These are phyloP conservation scores for Cercis canadensis DNA, from an alignment of 306 rosid genomes.

Conservation along the genomic window DNA sequence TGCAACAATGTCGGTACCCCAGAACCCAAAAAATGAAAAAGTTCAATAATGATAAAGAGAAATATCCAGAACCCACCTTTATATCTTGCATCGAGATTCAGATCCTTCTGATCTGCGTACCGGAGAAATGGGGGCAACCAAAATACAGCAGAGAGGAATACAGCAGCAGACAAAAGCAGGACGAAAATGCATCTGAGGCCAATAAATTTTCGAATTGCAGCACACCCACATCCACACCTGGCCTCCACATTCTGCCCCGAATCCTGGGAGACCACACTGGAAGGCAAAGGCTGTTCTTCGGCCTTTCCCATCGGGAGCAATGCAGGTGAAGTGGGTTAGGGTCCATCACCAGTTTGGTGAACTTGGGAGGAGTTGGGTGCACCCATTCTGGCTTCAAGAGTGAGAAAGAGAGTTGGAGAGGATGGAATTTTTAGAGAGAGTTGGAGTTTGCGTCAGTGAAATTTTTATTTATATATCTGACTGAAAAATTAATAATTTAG, in stretches of 20 bases:
- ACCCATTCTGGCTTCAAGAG: slow-evolving; percentile 49
- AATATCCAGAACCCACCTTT: slow-evolving; percentile 54
- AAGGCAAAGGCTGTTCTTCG: slow-evolving; percentile 58
- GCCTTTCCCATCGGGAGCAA: slow-evolving; percentile 78
- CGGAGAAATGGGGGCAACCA: slow-evolving; percentile 83
- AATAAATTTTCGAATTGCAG: slow-evolving; percentile 53
- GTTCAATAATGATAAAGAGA: not conserved
- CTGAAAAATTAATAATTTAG: slow-evolving; percentile 41
- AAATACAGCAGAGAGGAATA: slow-evolving; percentile 80
- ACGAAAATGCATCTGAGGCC: slow-evolving; percentile 75
- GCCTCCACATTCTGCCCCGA: slow-evolving; percentile 50
- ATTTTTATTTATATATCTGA: not conserved
- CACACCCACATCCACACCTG: slow-evolving; percentile 53
- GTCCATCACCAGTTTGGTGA: slow-evolving; percentile 47
- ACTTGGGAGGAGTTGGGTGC: slow-evolving; percentile 35
- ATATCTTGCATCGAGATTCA: slow-evolving; percentile 53
- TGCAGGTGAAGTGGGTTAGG: slow-evolving; percentile 53
- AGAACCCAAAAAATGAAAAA: slow-evolving; percentile 24
- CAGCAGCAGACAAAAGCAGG: slow-evolving; percentile 62
- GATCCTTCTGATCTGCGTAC: slow-evolving; percentile 65
- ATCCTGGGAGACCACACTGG: slow-evolving; percentile 41
- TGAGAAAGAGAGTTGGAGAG: slow-evolving; percentile 3
- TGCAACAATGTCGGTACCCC: slow-evolving; percentile 45
- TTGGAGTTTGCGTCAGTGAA: not conserved
- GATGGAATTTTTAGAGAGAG: not conserved